Conservation (phyloP, 805 yeast genomes). For the Lachancea lanzarotensis region DNA sequence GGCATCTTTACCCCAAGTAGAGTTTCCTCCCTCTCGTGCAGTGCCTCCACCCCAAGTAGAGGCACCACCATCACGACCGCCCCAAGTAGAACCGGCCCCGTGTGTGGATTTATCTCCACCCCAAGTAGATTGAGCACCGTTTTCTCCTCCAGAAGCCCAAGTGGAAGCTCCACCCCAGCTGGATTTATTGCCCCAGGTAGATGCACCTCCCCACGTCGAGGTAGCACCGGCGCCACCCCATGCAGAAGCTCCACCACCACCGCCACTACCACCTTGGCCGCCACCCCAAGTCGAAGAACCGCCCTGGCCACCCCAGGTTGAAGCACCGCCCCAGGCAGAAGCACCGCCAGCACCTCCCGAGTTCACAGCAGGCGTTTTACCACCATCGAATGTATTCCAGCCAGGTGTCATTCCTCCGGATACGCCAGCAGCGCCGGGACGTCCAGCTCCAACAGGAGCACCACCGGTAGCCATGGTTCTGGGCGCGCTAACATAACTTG, state of each 20-base stretch:
- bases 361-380: conserved; percentile 38
- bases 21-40: conserved; percentile 15
- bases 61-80: conserved; percentile 35
- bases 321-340: conserved; percentile 33
- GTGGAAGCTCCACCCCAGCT: conserved; percentile 47
- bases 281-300: conserved; percentile 36
- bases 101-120: conserved; percentile 36
- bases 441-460: conserved; percentile 26
- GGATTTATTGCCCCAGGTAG: conserved; percentile 33
- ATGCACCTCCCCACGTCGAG: conserved; percentile 36
- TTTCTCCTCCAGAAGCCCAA: conserved; percentile 34
- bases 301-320: conserved; percentile 38
- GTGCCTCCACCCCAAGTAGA: conserved; percentile 37
- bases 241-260: conserved; percentile 36
- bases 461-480: conserved; percentile 31
- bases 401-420: conserved; percentile 45
- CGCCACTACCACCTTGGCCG: conserved; percentile 30
- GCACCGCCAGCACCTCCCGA: conserved; percentile 30
- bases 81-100: conserved; percentile 42
- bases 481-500: conserved; percentile 32
- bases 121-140: conserved; percentile 41
- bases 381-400: conserved; percentile 50
- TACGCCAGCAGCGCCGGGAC: conserved; percentile 31
- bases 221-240: conserved; percentile 38
- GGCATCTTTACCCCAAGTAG: conserved; percentile 35